Conservation (phyloP, 2,329 filamentous ascomycete species). For the Lasiodiplodia gonubiensis region DNA sequence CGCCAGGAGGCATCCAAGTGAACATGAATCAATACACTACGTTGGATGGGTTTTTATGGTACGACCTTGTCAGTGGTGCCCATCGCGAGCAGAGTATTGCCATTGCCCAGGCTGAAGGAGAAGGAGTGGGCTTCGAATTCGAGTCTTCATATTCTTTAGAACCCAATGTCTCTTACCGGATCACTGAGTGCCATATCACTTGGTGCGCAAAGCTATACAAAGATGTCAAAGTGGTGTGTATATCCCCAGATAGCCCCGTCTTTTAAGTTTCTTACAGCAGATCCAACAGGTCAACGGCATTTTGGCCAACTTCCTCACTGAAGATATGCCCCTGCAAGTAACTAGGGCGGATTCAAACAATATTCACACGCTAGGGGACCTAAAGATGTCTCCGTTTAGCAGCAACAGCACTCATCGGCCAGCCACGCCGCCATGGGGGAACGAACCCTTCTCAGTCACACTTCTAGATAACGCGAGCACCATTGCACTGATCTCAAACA, state of each 20-base stretch:
- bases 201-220: neutral
- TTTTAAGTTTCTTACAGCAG: neutral
- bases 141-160: neutral
- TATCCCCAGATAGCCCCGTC: too few species aligned
- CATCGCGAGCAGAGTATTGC: neutral
- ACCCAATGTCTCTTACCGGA: neutral
- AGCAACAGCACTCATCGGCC: too few species aligned
- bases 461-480: neutral
- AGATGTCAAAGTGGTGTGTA: neutral
- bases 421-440: neutral
- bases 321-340: too few species aligned
- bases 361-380: too few species aligned
- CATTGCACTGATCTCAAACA: neutral
- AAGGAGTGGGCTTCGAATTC: neutral
- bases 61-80: too few species aligned
- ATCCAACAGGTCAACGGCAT: neutral
- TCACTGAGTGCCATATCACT: slow-evolving; percentile 3
- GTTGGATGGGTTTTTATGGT: neutral
- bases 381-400: too few species aligned
- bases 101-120: neutral
- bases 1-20: too few species aligned
- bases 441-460: neutral
- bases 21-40: neutral
- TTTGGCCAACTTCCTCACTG: too few species aligned
- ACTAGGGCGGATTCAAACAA: too few species aligned